Evolutionary conservation across 306 rosid species (phyloP), one percentile per base, ranked within the genome.

Genomic region (Quercus cerris): DNA sequence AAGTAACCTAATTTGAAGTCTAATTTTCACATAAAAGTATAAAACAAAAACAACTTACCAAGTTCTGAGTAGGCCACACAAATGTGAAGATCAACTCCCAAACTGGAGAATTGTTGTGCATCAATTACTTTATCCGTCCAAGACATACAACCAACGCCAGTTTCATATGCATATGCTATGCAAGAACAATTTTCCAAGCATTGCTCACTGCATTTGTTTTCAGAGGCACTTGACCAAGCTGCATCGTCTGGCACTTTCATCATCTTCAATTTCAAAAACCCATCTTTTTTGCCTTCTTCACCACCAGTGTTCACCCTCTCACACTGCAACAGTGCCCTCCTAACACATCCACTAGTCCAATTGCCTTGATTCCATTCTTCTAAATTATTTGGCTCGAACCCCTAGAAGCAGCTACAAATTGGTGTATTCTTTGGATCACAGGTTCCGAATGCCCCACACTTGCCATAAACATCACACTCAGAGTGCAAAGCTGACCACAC

Each of bases 111-210:
- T 63, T 63, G 17, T n/a, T 63, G 70, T 0, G 8, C 20, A 74
- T 83, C 87, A 80, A 77, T 74, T 23, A 83, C 28, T 58, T 56
- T 19, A n/a, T 55, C 18, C 5, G 14, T 74, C 86, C 86, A 86
- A 62, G 78, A 74, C 89, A 86, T 69, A 77, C 89, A 86, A 3
- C 89, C 89, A 74, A 59, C 77, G 19, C 82, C 83, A 74, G 81
- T 19, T 46, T 83, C 83, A 70, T 46, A 86, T 46, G 85, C 86
- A 75, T 86, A 71, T 2, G 81, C 85, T 74, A 5, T 12, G 66
- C 89, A 86, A 12, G 87, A 80, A 58, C 89, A 86, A 49, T 86
- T 86, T 33, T 51, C 4, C 70, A 77, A 80, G 77, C 87, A 86
- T 38, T 46, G 30, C 0, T 8, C 28, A 18, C 79, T 52, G 70